Percentiles rank a stretch among this genome's conserved stretches.
phyloP scores from a whole-genome alignment of 495 filamentous ascomycete species.

The Trichoderma gamsii region DNA sequence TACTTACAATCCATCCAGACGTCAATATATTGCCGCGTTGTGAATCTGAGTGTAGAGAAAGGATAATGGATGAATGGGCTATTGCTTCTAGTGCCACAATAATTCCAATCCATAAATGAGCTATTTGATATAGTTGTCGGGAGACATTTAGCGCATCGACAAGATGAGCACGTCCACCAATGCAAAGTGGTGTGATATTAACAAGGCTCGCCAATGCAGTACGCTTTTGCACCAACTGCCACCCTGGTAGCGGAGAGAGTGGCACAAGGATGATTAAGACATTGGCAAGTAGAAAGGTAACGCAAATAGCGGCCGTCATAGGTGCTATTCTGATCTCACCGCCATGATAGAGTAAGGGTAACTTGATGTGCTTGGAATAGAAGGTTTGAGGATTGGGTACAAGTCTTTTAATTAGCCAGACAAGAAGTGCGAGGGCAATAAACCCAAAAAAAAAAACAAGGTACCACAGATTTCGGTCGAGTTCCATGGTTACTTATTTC shows the following conservation, averaged over 20 bases:
- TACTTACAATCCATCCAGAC: slow-evolving; percentile 1
- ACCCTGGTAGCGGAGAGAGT: not conserved
- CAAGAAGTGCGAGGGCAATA: not conserved
- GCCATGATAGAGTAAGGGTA: not conserved
- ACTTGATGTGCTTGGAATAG: not conserved
- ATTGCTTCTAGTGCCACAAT: not conserved
- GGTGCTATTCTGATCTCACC: not conserved
- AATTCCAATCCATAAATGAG: not conserved
- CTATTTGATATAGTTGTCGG: not conserved
- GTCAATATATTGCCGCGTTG: not conserved
- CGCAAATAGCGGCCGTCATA: not conserved
- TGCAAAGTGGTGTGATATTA: not conserved
- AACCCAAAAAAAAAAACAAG: not conserved
- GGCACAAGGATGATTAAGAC: not conserved
- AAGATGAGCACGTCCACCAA: not conserved
- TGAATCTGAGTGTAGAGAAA: too few species aligned
- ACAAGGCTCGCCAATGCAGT: not conserved
- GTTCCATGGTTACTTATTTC: not conserved
- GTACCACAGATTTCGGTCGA: not conserved
- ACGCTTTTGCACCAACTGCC: not conserved
- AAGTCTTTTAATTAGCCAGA: not conserved
- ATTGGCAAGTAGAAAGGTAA: not conserved
- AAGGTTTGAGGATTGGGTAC: not conserved
- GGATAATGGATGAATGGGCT: not conserved
- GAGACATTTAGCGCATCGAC: not conserved